Conservation (phyloP, 345 rosid genomes). For the Clarkia xantiana region DNA sequence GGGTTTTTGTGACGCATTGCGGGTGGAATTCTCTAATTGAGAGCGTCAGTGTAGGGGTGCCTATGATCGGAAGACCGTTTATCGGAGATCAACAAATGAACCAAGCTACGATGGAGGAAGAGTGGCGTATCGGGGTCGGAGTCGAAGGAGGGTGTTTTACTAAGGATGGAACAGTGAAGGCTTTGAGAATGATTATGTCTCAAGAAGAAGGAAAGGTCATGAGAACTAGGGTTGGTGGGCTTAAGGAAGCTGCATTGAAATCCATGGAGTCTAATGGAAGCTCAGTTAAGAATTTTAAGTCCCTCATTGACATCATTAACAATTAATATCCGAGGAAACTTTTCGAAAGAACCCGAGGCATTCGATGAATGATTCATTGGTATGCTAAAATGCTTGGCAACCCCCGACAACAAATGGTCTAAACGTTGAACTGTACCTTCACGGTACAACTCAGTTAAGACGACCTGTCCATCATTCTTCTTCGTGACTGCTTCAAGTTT, state of each 20-base stretch:
- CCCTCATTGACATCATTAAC: conserved; percentile 15
- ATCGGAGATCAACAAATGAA: conserved; percentile 35
- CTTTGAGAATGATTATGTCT: conserved; percentile 10
- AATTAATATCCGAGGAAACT: too few species aligned
- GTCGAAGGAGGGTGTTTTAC: conserved; percentile 26
- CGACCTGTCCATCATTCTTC: too few species aligned
- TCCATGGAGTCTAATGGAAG: conserved; percentile 27
- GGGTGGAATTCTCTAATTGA: conserved; percentile 46
- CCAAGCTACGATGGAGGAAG: conserved; percentile 14
- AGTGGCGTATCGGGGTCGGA: conserved; percentile 27
- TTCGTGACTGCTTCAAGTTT: too few species aligned
- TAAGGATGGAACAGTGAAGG: conserved; percentile 14
- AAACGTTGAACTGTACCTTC: too few species aligned
- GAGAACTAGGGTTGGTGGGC: conserved; percentile 13
- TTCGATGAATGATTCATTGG: too few species aligned
- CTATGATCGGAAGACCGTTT: conserved; percentile 34
- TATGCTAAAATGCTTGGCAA: too few species aligned
- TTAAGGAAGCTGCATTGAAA: conserved; percentile 16
- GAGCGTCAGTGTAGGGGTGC: conserved; percentile 24
- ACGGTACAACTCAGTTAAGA: too few species aligned
- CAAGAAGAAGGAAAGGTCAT: conserved; percentile 26
- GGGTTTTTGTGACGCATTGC: conserved; percentile 35
- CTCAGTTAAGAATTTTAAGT: conserved; percentile 17
- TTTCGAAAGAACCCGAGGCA: too few species aligned
- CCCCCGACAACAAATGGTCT: too few species aligned